phyloP scores from a whole-genome alignment of 768 basidiomycete species.

The Pleurotus salmoneostramineus region DNA sequence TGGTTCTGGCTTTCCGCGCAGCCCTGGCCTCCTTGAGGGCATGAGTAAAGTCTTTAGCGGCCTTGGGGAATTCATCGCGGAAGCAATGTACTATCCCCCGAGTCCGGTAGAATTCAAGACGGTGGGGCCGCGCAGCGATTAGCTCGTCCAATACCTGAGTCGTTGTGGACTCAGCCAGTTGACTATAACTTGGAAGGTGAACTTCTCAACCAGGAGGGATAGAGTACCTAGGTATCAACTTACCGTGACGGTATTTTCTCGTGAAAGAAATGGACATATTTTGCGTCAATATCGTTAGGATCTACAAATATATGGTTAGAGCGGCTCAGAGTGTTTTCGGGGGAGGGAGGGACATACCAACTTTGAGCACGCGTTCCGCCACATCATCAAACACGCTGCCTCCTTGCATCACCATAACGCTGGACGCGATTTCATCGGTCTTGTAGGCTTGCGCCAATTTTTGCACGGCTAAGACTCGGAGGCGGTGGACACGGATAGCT shows the following conservation, averaged over 20 bases:
- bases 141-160: conserved; percentile 78
- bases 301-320: conserved; percentile 39
- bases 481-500: conserved; percentile 75
- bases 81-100: conserved; percentile 90
- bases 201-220: conserved; percentile 9
- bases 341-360: conserved; percentile 27
- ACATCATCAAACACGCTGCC: conserved; percentile 90
- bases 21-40: conserved; percentile 77
- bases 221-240: conserved; percentile 15
- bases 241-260: conserved; percentile 93
- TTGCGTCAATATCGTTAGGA: conserved; percentile 72
- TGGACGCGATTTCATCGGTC: conserved; percentile 86
- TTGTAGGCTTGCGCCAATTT: conserved; percentile 85
- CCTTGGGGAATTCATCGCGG: conserved; percentile 74
- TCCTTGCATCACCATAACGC: conserved; percentile 94
- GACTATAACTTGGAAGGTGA: conserved; percentile 39
- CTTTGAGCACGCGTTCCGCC: conserved; percentile 80
- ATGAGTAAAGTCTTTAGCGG: conserved; percentile 77
- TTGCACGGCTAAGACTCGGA: conserved; percentile 80
- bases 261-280: conserved; percentile 92
- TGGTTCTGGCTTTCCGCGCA: conserved; percentile 57
- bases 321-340: neutral
- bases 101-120: conserved; percentile 82
- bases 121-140: conserved; percentile 68
- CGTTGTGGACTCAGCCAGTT: conserved; percentile 80